phyloP scores from a whole-genome alignment of 2,329 filamentous ascomycete genomes.

The Cercospora brassicicola region DNA sequence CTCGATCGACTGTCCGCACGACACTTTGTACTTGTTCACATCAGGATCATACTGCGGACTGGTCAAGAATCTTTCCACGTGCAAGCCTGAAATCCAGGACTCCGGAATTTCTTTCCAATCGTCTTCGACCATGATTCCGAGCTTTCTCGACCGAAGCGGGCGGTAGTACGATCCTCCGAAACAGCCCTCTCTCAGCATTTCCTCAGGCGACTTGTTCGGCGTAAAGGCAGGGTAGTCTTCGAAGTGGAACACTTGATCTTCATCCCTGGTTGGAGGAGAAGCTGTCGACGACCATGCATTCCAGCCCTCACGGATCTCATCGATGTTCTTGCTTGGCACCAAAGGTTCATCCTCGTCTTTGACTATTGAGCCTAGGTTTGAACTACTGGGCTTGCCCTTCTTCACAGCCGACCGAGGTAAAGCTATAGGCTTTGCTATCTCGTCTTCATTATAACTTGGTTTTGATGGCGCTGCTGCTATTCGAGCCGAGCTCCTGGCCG shows the following conservation, averaged over 20 bases:
- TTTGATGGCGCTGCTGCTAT: conserved; percentile 45
- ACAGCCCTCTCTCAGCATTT: conserved; percentile 54
- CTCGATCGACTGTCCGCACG: conserved; percentile 56
- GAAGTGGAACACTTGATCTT: conserved; percentile 51
- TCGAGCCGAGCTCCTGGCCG: conserved; percentile 51
- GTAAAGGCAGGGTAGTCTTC: conserved; percentile 46
- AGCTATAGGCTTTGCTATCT: conserved; percentile 29
- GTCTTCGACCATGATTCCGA: conserved; percentile 46
- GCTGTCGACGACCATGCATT: conserved; percentile 47
- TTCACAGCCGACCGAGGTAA: conserved; percentile 29
- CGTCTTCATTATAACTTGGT: conserved; percentile 45
- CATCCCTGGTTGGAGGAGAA: conserved; percentile 45
- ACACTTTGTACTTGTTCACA: conserved; percentile 56
- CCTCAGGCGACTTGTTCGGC: conserved; percentile 56
- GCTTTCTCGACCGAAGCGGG: conserved; percentile 47
- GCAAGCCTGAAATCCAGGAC: conserved; percentile 48
- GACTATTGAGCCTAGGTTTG: conserved; percentile 7
- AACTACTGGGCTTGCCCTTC: conserved; percentile 10
- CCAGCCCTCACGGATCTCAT: conserved; percentile 44
- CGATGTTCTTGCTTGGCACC: conserved; percentile 36
- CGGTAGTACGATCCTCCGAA: conserved; percentile 57
- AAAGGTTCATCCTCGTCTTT: conserved; percentile 22
- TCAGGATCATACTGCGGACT: conserved; percentile 48
- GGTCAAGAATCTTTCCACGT: conserved; percentile 44
- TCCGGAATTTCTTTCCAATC: conserved; percentile 50